Percentiles rank a stretch among this genome's conserved stretches.
Evolutionary conservation across 2,329 filamentous ascomycete species (phyloP).

Genomic region (Colletotrichum liriopes): DNA sequence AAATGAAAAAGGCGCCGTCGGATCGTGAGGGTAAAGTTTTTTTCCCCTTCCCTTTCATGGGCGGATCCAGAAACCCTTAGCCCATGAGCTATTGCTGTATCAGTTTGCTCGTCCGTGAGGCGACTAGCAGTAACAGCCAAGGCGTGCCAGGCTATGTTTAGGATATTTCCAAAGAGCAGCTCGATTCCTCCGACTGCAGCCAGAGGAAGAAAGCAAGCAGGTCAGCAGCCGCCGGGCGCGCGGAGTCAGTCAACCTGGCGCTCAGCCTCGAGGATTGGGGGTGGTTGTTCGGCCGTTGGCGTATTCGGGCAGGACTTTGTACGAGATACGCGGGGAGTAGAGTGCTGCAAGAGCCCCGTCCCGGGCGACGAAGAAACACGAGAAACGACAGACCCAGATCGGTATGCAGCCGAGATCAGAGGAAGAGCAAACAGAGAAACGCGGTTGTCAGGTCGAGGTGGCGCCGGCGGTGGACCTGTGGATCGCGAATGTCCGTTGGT

Average conservation of each 20-base stretch:
- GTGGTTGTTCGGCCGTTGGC: not conserved
- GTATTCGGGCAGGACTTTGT: not conserved
- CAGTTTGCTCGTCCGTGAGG: conserved; percentile 16
- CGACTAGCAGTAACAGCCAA: conserved; percentile 36
- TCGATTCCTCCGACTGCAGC: conserved; percentile 8
- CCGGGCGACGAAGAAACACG: not conserved
- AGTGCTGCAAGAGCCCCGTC: too few species aligned
- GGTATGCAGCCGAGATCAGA: conserved; percentile 9
- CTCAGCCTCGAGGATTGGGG: conserved; percentile 29
- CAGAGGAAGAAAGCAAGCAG: not conserved
- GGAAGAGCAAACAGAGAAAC: conserved; percentile 15
- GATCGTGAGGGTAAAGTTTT: not conserved
- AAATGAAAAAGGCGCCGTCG: not conserved
- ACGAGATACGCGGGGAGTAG: not conserved
- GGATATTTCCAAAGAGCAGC: not conserved
- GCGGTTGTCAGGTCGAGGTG: conserved; percentile 19
- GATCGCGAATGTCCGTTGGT: conserved; percentile 6
- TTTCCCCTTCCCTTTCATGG: not conserved
- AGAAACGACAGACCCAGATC: conserved; percentile 14
- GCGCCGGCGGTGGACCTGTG: conserved; percentile 27
- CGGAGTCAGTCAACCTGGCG: conserved; percentile 30
- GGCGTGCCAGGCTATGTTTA: conserved; percentile 18
- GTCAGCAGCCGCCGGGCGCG: not conserved
- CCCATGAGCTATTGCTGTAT: conserved; percentile 15
- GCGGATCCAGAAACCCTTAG: conserved; percentile 15